Percentiles rank a stretch among this genome's conserved stretches.
phyloP scores from a whole-genome alignment of 306 rosid species.

The Trichosanthes cucumerina region DNA sequence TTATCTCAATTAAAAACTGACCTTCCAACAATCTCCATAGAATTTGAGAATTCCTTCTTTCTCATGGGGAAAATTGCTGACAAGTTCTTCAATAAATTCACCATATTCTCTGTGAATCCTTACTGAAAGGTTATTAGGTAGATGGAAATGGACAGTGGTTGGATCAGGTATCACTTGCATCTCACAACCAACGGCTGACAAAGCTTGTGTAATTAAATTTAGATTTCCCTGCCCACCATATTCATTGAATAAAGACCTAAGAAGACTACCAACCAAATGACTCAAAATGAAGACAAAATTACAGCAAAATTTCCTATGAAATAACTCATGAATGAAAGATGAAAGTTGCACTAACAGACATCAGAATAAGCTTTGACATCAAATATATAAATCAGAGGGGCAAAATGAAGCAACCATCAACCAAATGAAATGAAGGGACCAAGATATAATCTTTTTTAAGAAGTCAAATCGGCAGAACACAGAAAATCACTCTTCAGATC shows the following conservation, averaged over 20 bases:
- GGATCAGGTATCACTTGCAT: constrained; percentile 92
- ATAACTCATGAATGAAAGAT: background rate
- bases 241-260: constrained; percentile 13
- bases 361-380: background rate
- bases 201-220: constrained; percentile 89
- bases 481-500: background rate
- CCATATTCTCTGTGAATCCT: constrained; percentile 70
- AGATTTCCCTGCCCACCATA: constrained; percentile 76
- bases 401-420: background rate
- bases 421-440: background rate
- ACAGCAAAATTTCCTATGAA: background rate
- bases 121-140: constrained; percentile 64
- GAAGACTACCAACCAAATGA: constrained; percentile 17
- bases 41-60: constrained; percentile 80
- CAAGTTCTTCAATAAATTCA: constrained; percentile 60
- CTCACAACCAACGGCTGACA: constrained; percentile 87
- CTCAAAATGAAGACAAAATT: background rate
- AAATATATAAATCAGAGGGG: background rate
- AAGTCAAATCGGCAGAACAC: background rate
- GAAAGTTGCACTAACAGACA: background rate
- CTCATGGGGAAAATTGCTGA: constrained; percentile 65
- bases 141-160: constrained; percentile 91
- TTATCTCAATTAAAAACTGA: constrained; percentile 35
- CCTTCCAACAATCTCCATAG: constrained; percentile 95
- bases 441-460: background rate